phyloP scores from a whole-genome alignment of 1,139 yeast species.

The Scheffersomyces cryptocercus region DNA sequence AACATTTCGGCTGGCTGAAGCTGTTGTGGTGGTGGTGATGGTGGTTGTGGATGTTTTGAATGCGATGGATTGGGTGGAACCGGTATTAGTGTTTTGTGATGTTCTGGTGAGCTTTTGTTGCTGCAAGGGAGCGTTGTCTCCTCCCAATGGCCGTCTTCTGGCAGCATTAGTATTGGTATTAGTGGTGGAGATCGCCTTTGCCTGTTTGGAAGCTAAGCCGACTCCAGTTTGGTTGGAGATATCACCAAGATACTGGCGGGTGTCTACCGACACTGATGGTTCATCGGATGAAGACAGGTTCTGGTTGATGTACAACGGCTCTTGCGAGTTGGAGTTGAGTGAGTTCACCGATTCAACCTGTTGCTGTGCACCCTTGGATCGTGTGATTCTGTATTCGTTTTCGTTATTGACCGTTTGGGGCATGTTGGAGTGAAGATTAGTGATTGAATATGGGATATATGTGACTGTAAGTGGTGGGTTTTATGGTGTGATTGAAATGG shows the following conservation, averaged over 20 bases:
- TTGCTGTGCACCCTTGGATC: constrained; percentile 25
- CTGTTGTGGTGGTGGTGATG: constrained; percentile 5
- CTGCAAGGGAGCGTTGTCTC: constrained; percentile 34
- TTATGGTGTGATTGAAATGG: too few relatives aligned
- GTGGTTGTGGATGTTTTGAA: constrained; percentile 3
- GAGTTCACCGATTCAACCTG: constrained; percentile 3
- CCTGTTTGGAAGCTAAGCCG: constrained; percentile 10
- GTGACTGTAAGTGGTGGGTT: too few relatives aligned
- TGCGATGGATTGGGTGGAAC: constrained; percentile 3
- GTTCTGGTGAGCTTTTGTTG: constrained; percentile 14
- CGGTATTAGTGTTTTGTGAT: not conserved
- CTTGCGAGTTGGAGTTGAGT: constrained; percentile 3
- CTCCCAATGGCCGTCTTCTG: constrained; percentile 36
- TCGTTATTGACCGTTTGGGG: constrained; percentile 42
- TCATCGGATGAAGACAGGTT: constrained; percentile 9
- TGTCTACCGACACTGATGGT: constrained; percentile 6
- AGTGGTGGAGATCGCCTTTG: constrained; percentile 5
- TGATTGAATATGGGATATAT: too few relatives aligned
- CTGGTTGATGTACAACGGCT: constrained; percentile 2
- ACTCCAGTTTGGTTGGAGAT: constrained; percentile 41
- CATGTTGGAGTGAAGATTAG: constrained; percentile 18
- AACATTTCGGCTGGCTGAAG: not conserved
- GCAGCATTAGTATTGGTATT: constrained; percentile 5
- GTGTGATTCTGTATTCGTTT: constrained; percentile 40
- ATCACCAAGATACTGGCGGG: constrained; percentile 41